Conservation (phyloP, 2,329 filamentous ascomycete genomes). For the Fusarium nurragi region DNA sequence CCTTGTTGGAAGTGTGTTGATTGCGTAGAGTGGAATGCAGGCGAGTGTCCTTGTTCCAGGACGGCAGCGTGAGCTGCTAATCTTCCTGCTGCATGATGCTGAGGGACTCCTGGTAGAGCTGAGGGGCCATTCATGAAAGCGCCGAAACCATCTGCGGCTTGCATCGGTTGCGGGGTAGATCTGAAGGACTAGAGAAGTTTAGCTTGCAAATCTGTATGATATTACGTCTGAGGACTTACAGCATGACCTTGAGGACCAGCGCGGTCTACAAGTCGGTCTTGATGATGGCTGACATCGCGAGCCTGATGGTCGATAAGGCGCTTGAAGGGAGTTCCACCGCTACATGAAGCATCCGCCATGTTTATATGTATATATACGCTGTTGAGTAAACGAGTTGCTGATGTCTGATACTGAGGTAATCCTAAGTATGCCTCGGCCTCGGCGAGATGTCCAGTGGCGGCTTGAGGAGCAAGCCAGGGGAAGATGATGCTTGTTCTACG, state of each 20-base stretch:
- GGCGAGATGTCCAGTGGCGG: slow-evolving; percentile 13
- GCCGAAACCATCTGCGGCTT: slow-evolving; percentile 48
- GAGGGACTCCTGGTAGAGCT: slow-evolving; percentile 43
- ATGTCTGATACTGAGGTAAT: not conserved
- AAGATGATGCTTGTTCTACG: not conserved
- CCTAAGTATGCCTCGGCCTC: slow-evolving; percentile 31
- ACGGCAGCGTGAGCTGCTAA: slow-evolving; percentile 50
- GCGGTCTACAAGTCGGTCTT: slow-evolving; percentile 51
- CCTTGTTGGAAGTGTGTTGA: slow-evolving; percentile 39
- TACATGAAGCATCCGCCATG: slow-evolving; percentile 56
- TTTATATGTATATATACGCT: not conserved
- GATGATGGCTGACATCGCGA: slow-evolving; percentile 54
- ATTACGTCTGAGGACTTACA: slow-evolving; percentile 41
- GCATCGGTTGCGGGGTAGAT: slow-evolving; percentile 44
- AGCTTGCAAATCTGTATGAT: not conserved
- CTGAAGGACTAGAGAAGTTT: slow-evolving; percentile 46
- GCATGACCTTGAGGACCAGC: slow-evolving; percentile 42
- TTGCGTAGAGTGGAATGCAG: slow-evolving; percentile 36
- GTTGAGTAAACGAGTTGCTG: not conserved
- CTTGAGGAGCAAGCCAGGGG: not conserved
- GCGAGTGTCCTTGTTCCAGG: slow-evolving; percentile 43
- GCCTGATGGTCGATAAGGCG: slow-evolving; percentile 54
- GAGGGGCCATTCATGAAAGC: slow-evolving; percentile 49
- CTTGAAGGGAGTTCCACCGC: slow-evolving; percentile 56
- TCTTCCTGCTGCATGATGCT: slow-evolving; percentile 49